Base-by-base conservation (phyloP, 345 rosid species). In the Physaria fendleri region DNA sequence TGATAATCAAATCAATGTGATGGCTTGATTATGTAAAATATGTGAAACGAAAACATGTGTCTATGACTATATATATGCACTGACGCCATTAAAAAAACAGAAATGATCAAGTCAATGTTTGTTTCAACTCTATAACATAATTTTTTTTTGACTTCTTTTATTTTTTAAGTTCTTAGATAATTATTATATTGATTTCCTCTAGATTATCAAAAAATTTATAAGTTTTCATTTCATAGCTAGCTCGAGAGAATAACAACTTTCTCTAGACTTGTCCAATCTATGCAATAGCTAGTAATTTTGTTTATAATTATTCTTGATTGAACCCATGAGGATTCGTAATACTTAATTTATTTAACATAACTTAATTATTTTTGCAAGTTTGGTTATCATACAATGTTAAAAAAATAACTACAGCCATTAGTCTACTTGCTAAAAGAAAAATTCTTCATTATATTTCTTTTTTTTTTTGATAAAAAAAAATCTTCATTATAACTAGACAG, bases 1-100 rank as follows among this genome's bases (percentile, higher is more conserved):
- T 58, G 14, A 32, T 41, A 32, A 49, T 41, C 52, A 48, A 30
- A 21, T 58, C 27, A 66, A 15, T 49, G 16, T 22, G n/a, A 28
- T 29, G 35, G 4, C 38, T 56, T 57, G 35, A 38, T 38, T 65
- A 22, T 37, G 7, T 5, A n/a, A 24, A 25, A 27, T 35, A n/a
- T 32, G 37, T 35, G 38, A 33, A 3, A 43, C 30, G 28, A 43
- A 53, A 22, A 53, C 43, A 43, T 64, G 28, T 4, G 14, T 28
- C 38, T 34, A 34, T 48, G 45, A 24, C 2, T 23, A 33, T 5
- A 39, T 39, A 39, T 15, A 33, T 8, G 22, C 24, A 15, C 12
- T 30, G 56, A 51, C 10, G 28, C 6, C 40, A 4, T 29, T n/a
- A n/a, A n/a, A n/a, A n/a, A n/a, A n/a, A n/a, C n/a, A 30, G 51